Evolutionary conservation across 129 eudicot genomes (phyloP), one percentile per base, ranked within the genome.

Genomic region (Saposhnikovia divaricata): DNA sequence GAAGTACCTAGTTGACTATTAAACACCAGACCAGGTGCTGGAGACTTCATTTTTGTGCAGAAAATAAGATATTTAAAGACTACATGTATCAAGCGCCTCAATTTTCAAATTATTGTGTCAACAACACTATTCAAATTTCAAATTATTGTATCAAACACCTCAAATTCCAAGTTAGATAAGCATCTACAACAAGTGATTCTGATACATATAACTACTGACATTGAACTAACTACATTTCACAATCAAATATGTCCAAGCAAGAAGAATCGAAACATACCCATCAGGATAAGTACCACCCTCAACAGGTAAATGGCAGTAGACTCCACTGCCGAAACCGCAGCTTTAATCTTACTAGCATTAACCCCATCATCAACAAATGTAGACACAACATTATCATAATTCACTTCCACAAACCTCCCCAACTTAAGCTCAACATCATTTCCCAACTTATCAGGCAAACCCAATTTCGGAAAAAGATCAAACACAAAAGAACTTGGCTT

Each of bases 381-480:
- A 45, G 82, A 69, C n/a, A 83, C 84, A 50, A 82, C 34, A 43
- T 81, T 84, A 74, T 80, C 76, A 19, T 83, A 46, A 47, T 87
- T 81, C 7, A 81, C 55, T 71, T 81, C 80, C 77, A 79, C 81
- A 86, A 86, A 82, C 65, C 84, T 92, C 80, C 97, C 94, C 77
- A 92, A 82, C 42, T 89, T 92, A 25, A 89, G 84, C 85, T 92
- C 94, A 87, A 83, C 66, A 69, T 88, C 92, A n/a, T 87, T 77
- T 57, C 34, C 50, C 9, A 66, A 71, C 75, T 28, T 59, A 75
- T 79, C 84, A n/a, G 72, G 44, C 55, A 45, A 27, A 53, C 87
- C 86, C 76, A 77, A 79, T 85, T 88, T 92, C 8, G 86, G 88
- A 75, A 78, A 92, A 82, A 92, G 55, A 0, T 92, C 92, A 38